Conservation (phyloP, 2,329 filamentous ascomycete genomes). For the Pseudogymnoascus sp. region DNA sequence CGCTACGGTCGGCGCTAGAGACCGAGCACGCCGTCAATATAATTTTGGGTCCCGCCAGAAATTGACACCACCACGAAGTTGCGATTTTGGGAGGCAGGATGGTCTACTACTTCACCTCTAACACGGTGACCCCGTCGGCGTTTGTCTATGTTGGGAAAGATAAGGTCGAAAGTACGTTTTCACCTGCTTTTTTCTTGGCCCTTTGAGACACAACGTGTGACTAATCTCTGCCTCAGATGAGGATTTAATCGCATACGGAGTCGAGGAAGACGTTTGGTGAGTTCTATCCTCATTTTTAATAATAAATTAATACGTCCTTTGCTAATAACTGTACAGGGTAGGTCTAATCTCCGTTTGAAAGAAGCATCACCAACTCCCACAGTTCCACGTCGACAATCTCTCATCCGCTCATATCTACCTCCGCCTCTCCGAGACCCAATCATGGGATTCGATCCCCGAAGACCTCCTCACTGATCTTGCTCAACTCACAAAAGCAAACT, state of each 20-base stretch:
- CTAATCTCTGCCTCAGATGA: constrained; percentile 56
- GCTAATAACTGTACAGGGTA: constrained; percentile 11
- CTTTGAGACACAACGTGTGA: constrained; percentile 11
- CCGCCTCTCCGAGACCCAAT: constrained; percentile 66
- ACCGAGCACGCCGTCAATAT: constrained; percentile 24
- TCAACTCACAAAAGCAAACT: constrained; percentile 98
- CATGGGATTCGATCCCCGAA: constrained; percentile 74
- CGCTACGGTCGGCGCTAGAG: constrained; percentile 18
- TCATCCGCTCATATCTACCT: constrained; percentile 96
- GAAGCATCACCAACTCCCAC: constrained; percentile 10
- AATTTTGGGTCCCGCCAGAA: constrained; percentile 14
- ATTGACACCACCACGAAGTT: constrained; percentile 3
- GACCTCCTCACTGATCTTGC: constrained; percentile 77
- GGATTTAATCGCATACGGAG: constrained; percentile 87
- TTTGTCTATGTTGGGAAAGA: constrained; percentile 97
- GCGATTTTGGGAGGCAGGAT: constrained; percentile 39
- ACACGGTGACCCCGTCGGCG: constrained; percentile 68
- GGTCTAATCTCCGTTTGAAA: constrained; percentile 5
- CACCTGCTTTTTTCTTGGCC: background rate
- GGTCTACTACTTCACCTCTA: constrained; percentile 96
- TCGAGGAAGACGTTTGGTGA: constrained; percentile 93
- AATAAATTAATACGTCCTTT: background rate
- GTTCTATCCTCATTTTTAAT: constrained; percentile 19
- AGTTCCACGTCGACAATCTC: constrained; percentile 97
- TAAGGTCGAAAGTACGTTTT: constrained; percentile 81